Percentiles rank a stretch among this genome's conserved stretches.
phyloP scores from a whole-genome alignment of 129 eudicot species.

The Escallonia rubra region DNA sequence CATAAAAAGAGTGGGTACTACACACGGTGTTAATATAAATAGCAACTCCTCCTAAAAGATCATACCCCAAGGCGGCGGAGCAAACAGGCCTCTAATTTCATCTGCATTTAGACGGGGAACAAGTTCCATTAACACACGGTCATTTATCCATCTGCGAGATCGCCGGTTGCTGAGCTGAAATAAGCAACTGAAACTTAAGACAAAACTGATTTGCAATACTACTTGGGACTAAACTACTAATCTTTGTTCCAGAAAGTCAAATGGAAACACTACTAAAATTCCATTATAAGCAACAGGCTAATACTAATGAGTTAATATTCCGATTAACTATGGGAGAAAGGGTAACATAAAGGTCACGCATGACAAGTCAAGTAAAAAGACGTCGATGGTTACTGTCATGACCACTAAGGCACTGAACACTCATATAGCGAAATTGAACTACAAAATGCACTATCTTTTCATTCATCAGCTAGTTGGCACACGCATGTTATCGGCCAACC shows the following conservation, averaged over 20 bases:
- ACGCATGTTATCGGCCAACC: no score
- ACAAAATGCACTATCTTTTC: no score
- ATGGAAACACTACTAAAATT: no score
- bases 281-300: no score
- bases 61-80: conserved; percentile 98
- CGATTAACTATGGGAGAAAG: no score
- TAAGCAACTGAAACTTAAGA: conserved; percentile 2
- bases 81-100: conserved; percentile 91
- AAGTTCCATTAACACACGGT: conserved; percentile 81
- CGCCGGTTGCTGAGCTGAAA: conserved; percentile 84
- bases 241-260: background rate
- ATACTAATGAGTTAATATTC: no score
- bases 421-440: no score
- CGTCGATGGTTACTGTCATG: no score
- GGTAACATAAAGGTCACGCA: no score
- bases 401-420: no score
- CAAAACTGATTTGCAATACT: background rate
- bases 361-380: no score
- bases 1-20: background rate
- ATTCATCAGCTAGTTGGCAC: no score
- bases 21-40: background rate
- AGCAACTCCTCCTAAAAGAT: background rate
- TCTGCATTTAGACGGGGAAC: conserved; percentile 91
- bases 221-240: background rate
- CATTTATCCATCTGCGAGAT: conserved; percentile 85